Evolutionary conservation across 140 eudicot genomes (phyloP), one percentile per base, ranked within the genome.

Genomic region (Bidens hawaiensis): DNA sequence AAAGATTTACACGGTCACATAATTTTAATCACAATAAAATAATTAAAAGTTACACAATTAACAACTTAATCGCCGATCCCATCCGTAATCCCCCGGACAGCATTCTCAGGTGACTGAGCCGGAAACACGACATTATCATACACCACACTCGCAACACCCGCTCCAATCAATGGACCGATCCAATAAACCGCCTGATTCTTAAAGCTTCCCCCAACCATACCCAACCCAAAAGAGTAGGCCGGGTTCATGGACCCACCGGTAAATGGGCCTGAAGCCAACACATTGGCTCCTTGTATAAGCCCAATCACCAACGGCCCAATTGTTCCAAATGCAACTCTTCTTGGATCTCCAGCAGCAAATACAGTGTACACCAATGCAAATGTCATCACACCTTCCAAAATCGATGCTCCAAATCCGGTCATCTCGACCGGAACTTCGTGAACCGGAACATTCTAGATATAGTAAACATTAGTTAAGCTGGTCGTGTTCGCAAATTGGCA

Each of bases 231-330:
- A 4, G 99, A 75, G 75, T 64, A 79, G 0, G 99, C 99, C 26
- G 99, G 99, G 70, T 93, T 93, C 96, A 88, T 93, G 3, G 89
- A 87, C 55, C 99, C 99, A 0, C 99, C 99, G 2, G 96, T 85
- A 61, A 88, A 93, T 4, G 99, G 93, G 8, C 94, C 94, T 3
- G 85, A 79, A 14, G 96, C 96, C 75, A 91, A 59, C 15, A 82
- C 86, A 67, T 91, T 87, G 43, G 99, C 99, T 7, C 96, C 99
- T 0, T 68, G 75, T 14, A 93, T 79, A 2, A 83, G 67, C 65
- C 99, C 99, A 4, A 88, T 88, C 0, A 76, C 76, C 77, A 88
- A 21, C 1, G 96, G 95, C 11, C 96, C 99, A 10, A 78, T 73
- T 23, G 81, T 42, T 0, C 84, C 89, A 60, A 68, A 49, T 28